Evolutionary conservation across 78 protist species (phyloP).

Genomic region (Dictyostelium capitatum): DNA sequence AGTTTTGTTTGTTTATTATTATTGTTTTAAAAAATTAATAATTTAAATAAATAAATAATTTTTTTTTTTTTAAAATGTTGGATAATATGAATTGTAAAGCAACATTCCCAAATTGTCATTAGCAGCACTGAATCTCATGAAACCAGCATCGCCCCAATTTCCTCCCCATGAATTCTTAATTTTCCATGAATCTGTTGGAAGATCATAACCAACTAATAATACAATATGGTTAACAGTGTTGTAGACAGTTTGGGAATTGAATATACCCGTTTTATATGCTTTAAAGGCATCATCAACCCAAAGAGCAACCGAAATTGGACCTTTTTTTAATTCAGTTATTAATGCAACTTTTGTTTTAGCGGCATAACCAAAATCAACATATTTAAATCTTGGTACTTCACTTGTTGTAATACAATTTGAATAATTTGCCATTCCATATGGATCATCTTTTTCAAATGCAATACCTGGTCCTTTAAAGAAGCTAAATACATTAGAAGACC

Average conservation of each 20-base stretch:
- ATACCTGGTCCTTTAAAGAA: neutral
- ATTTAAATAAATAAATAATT: neutral
- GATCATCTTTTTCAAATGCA: neutral
- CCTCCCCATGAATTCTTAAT: constrained; percentile 1
- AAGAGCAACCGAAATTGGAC: constrained; percentile 9
- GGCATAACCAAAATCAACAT: neutral
- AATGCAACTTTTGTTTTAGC: neutral
- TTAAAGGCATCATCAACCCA: constrained; percentile 12
- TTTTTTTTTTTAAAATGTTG: neutral
- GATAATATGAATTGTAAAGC: neutral
- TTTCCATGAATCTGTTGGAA: constrained; percentile 9
- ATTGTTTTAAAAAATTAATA: no score
- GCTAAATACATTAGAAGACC: neutral
- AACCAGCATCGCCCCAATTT: neutral
- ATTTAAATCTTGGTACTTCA: neutral
- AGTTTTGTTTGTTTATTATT: no score
- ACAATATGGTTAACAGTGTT: constrained; percentile 4
- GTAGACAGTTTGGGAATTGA: neutral
- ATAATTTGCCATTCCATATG: neutral
- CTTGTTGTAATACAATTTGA: no score
- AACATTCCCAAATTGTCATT: neutral
- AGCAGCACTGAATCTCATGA: neutral
- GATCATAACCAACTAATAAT: constrained; percentile 28
- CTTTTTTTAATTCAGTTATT: constrained; percentile 2
- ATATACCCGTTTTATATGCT: constrained; percentile 3